Conservation (phyloP, 139 green algal genomes). For the Prasinococcaceae sp. region DNA sequence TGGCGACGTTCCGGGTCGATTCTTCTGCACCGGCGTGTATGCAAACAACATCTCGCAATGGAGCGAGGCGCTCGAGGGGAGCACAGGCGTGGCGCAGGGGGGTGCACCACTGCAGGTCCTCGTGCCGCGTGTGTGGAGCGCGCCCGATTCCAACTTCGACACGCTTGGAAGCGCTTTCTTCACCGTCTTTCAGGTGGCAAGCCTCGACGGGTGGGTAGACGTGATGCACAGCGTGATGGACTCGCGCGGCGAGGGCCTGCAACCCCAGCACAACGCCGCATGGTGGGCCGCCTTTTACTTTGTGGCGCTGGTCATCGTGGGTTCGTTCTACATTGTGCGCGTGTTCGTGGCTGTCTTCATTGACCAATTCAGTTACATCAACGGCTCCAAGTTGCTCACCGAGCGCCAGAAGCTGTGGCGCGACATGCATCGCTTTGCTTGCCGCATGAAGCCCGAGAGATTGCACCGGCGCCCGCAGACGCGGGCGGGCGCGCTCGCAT, state of each 20-base stretch:
- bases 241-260: slow-evolving; percentile 26
- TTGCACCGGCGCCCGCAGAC: slow-evolving; percentile 3
- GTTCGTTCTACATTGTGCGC: slow-evolving; percentile 5
- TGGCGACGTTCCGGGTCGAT: not conserved
- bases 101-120: not conserved
- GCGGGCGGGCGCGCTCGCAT: slow-evolving; percentile 8
- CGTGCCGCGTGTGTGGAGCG: not conserved
- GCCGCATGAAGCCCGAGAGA: slow-evolving; percentile 3
- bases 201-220: slow-evolving; percentile 7
- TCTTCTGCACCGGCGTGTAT: not conserved
- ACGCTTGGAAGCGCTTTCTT: not conserved
- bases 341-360: slow-evolving; percentile 6
- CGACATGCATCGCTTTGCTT: not conserved
- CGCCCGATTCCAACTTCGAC: slow-evolving; percentile 8
- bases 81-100: no score
- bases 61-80: no score
- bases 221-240: slow-evolving; percentile 24
- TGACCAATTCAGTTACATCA: slow-evolving; percentile 6
- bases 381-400: not conserved
- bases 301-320: slow-evolving; percentile 30
- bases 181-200: slow-evolving; percentile 7
- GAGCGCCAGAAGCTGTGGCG: slow-evolving; percentile 2
- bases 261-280: slow-evolving; percentile 28
- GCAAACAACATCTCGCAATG: no score
- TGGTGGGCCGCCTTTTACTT: slow-evolving; percentile 1